Conservation (phyloP, 768 basidiomycete species). For the Podaxis rugospora region DNA sequence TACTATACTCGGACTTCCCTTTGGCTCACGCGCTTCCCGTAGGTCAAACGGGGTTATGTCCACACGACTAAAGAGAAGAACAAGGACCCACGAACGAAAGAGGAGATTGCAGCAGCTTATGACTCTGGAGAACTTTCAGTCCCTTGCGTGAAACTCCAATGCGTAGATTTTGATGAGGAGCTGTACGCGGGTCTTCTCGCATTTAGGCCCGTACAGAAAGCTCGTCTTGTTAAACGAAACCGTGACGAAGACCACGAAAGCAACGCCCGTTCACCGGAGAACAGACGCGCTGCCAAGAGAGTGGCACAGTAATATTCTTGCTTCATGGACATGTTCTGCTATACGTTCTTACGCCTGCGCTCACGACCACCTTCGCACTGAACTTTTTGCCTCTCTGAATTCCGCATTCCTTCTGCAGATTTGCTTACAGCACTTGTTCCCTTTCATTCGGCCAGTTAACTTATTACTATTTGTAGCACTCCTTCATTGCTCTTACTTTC, state of each 20-base stretch:
- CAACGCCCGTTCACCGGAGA: constrained; percentile 2
- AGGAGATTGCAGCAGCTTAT: constrained; percentile 39
- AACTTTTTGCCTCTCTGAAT: no score
- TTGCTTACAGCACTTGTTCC: background rate
- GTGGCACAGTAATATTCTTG: background rate
- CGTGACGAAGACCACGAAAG: background rate
- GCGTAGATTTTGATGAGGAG: constrained; percentile 37
- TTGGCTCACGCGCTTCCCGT: background rate
- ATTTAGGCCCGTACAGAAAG: background rate
- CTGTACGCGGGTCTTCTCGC: constrained; percentile 28
- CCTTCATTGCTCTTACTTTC: background rate
- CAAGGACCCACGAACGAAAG: constrained; percentile 26
- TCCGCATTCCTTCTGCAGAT: background rate
- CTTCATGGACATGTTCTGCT: background rate
- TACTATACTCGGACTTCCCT: background rate
- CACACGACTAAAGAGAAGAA: constrained; percentile 35
- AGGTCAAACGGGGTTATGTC: constrained; percentile 33
- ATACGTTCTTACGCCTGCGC: background rate
- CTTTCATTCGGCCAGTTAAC: background rate
- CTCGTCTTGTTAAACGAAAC: background rate
- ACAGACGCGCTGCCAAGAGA: background rate
- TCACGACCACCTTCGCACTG: background rate
- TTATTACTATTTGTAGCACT: background rate
- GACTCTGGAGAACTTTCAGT: constrained; percentile 36
- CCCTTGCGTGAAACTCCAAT: constrained; percentile 46